phyloP scores from a whole-genome alignment of 2,329 filamentous ascomycete species.

The Verticillium dahliae region DNA sequence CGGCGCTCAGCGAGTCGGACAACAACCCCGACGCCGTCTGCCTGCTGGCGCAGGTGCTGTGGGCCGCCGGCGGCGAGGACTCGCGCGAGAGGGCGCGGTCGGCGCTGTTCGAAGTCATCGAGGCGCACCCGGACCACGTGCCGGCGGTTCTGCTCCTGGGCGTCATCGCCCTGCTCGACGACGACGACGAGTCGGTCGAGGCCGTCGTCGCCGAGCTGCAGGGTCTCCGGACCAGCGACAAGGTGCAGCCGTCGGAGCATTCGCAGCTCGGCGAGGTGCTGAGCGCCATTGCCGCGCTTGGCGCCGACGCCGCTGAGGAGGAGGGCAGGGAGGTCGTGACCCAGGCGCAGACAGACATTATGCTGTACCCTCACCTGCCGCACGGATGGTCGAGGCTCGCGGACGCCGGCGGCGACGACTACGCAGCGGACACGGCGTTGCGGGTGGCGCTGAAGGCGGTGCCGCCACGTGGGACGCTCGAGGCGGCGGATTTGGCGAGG shows the following conservation, averaged over 20 bases:
- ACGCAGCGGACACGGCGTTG: constrained; percentile 69
- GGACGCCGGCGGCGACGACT: constrained; percentile 44
- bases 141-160: constrained; percentile 76
- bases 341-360: constrained; percentile 69
- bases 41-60: constrained; percentile 82
- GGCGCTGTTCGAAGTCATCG: constrained; percentile 74
- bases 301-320: constrained; percentile 38
- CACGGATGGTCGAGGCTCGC: constrained; percentile 77
- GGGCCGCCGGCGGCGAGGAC: constrained; percentile 74
- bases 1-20: constrained; percentile 69
- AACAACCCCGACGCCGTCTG: constrained; percentile 79
- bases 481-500: constrained; percentile 61
- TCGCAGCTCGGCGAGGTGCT: constrained; percentile 68
- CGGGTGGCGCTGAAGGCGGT: constrained; percentile 69
- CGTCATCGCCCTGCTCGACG: constrained; percentile 74
- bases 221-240: constrained; percentile 60
- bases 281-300: constrained; percentile 61
- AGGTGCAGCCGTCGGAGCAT: constrained; percentile 57
- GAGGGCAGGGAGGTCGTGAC: constrained; percentile 39
- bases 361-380: constrained; percentile 73
- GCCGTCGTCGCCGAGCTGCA: constrained; percentile 76
- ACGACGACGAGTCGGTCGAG: constrained; percentile 70
- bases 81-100: constrained; percentile 72
- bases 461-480: constrained; percentile 64
- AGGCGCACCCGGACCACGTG: constrained; percentile 67